A percentile compares a stretch with the other conserved stretches of the same genome.
These are phyloP conservation scores for Saitoella complicata DNA, from an alignment of 805 yeast species.

Conservation along the genomic window DNA sequence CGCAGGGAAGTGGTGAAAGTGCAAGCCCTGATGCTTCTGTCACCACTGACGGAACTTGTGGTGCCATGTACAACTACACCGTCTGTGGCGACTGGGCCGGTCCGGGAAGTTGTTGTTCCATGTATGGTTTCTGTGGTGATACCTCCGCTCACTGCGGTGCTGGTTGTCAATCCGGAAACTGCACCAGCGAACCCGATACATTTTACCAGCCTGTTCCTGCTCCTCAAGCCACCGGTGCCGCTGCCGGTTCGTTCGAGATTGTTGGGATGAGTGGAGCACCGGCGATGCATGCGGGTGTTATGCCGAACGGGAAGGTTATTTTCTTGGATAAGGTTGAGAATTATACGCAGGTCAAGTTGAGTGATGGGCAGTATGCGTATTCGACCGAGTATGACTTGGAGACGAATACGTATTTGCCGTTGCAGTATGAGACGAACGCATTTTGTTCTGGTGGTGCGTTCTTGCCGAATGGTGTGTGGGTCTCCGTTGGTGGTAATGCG, in stretches of 20 bases:
- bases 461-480: slow-evolving; percentile 9
- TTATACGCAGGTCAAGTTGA: slow-evolving; percentile 8
- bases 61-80: slow-evolving; percentile 4
- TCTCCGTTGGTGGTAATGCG: slow-evolving; percentile 10
- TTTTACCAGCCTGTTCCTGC: slow-evolving; percentile 2
- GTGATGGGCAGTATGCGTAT: slow-evolving; percentile 9
- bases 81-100: slow-evolving; percentile 9
- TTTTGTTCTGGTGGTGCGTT: slow-evolving; percentile 11
- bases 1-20: too few species aligned
- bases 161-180: slow-evolving; percentile 11
- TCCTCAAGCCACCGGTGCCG: slow-evolving; percentile 6
- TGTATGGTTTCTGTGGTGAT: slow-evolving; percentile 11
- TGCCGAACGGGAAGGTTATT: slow-evolving; percentile 11
- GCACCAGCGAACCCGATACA: not conserved
- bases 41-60: slow-evolving; percentile 12
- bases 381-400: slow-evolving; percentile 8
- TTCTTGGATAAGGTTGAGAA: slow-evolving; percentile 11
- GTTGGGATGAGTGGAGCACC: slow-evolving; percentile 11
- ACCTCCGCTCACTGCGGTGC: slow-evolving; percentile 10
- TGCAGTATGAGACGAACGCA: slow-evolving; percentile 10
- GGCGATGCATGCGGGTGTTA: slow-evolving; percentile 11
- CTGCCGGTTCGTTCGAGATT: slow-evolving; percentile 9
- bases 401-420: slow-evolving; percentile 6
- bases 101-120: slow-evolving; percentile 9
- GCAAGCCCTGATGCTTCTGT: slow-evolving; percentile 2